Base-by-base conservation (phyloP, 495 filamentous ascomycete species). In the Talaromyces thailandensis region DNA sequence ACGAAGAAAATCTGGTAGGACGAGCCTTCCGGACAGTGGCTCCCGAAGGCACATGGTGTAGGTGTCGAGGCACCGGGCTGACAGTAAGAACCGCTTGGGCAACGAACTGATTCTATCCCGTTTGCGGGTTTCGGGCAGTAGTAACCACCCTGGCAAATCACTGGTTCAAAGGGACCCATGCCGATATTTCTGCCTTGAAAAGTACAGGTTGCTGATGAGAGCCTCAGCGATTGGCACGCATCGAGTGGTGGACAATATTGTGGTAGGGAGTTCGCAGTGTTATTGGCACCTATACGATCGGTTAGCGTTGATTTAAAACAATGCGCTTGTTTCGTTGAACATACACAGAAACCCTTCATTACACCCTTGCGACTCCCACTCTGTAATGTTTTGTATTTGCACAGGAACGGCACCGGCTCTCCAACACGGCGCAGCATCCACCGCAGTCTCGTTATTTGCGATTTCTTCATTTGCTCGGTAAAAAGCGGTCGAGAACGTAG, bases 71-170 rank as follows among this genome's bases (percentile, higher is more conserved):
- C 72, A 2, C 79, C 79, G 1, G 70, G 69, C 9, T 75, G 76
- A 62, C 79, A 82, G 60, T 75, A 82, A 2, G 66, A 66, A 6
- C 79, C 77, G 8, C 67, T 45, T 9, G 79, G 78, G 52, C 79
- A 82, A 16, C 60, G 56, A 32, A 76, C 56, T 5, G n/a, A 9
- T 51, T 51, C 53, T 8, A 71, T 55, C 71, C 48, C 58, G 25
- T 64, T 70, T 16, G 73, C 74, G 8, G 68, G 69, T 23, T 64
- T 65, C 29, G 77, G 79, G 58, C 79, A 82, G 60, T 79, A 81
- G 51, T 60, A 69, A 6, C 78, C 78, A 50, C 70, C 60, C 21
- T 69, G 68, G 63, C 79, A 82, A 7, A 81, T 64, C 1, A 76
- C 65, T 12, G 79, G 79, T 61, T 82, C 79, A 52, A 72, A 75